A percentile compares a stretch with the other conserved stretches of the same genome.
phyloP scores from a whole-genome alignment of 768 basidiomycete species.

The Xerocomus spinulosus region DNA sequence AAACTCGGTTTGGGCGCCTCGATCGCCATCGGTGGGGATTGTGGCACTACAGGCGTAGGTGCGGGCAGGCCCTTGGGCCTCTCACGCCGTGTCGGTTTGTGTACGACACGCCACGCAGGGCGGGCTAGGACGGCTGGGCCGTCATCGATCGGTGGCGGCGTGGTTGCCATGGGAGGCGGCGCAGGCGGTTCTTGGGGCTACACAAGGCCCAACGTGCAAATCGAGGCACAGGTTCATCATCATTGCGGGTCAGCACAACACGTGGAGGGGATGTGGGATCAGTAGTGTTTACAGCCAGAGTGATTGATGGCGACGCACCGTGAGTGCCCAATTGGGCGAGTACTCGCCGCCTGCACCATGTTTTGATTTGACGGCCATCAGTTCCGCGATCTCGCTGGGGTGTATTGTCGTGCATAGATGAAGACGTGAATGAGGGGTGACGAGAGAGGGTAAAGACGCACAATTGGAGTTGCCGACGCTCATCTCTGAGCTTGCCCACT shows the following conservation, averaged over 20 bases:
- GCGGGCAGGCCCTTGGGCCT: constrained; percentile 42
- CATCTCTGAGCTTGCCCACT: constrained; percentile 57
- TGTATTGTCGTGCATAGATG: not conserved
- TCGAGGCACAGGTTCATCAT: no score
- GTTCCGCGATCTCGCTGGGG: constrained; percentile 75
- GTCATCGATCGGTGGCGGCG: constrained; percentile 46
- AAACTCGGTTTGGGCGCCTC: constrained; percentile 47
- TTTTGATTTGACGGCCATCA: constrained; percentile 80
- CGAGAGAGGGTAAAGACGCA: constrained; percentile 30
- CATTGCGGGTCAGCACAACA: not conserved
- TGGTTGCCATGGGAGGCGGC: constrained; percentile 36
- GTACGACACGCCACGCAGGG: constrained; percentile 72
- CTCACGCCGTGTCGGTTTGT: constrained; percentile 56
- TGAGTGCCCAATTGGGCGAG: constrained; percentile 66
- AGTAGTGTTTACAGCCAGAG: no score
- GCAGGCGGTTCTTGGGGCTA: constrained; percentile 35
- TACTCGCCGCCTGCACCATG: constrained; percentile 78
- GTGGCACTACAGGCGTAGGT: constrained; percentile 22
- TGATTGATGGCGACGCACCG: constrained; percentile 37
- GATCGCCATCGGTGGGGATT: constrained; percentile 24
- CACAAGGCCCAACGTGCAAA: no score
- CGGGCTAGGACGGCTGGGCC: constrained; percentile 46
- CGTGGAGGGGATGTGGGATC: not conserved
- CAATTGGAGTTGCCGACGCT: constrained; percentile 54
- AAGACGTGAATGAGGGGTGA: not conserved